These are phyloP conservation scores for Cyclotella choctawhatcheeana DNA, from an alignment of 108 stramenopile species.

Conservation along the genomic window DNA sequence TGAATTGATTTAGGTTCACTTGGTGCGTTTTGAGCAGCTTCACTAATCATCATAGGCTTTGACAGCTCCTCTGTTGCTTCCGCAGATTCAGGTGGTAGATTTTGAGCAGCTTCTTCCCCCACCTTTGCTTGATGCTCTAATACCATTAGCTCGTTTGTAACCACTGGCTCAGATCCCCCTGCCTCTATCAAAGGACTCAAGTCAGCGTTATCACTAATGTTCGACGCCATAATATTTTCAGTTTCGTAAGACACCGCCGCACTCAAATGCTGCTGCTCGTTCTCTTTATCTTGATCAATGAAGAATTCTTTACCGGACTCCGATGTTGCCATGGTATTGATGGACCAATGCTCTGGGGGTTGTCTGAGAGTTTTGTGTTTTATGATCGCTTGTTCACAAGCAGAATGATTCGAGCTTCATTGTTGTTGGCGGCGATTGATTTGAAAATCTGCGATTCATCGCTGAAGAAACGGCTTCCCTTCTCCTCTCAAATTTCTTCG, in stretches of 20 bases:
- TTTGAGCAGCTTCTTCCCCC: neutral
- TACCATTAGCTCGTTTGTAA: neutral
- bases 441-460: no score
- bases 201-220: neutral
- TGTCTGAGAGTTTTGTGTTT: no score
- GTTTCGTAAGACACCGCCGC: constrained; percentile 5
- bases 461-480: no score
- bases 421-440: no score
- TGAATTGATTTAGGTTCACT: no score
- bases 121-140: neutral
- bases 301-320: no score
- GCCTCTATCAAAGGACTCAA: neutral
- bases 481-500: neutral
- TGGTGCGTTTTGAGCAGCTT: neutral
- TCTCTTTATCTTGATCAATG: neutral
- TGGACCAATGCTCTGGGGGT: no score
- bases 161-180: neutral
- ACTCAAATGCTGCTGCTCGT: neutral
- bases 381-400: no score
- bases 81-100: neutral
- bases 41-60: neutral
- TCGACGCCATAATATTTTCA: neutral
- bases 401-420: no score
- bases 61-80: neutral
- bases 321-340: no score